Percentiles rank a stretch among this genome's conserved stretches.
These are phyloP conservation scores for Aureobasidium subglaciale DNA, from an alignment of 2,329 filamentous ascomycete species.

Conservation along the genomic window DNA sequence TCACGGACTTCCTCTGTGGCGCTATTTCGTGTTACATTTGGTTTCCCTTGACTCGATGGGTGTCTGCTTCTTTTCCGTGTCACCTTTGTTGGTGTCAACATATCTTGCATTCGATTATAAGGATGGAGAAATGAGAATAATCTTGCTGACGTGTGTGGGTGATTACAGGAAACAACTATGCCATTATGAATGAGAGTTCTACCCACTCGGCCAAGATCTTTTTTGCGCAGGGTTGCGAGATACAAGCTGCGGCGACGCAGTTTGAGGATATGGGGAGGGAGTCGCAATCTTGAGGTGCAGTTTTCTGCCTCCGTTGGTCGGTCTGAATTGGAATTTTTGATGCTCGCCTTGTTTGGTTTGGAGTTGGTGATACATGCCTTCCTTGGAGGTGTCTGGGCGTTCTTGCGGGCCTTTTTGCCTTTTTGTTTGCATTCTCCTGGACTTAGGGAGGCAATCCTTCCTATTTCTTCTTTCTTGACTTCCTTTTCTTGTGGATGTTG, in stretches of 20 bases:
- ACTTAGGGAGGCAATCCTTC: too few species aligned
- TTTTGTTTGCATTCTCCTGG: too few species aligned
- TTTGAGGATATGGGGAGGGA: slow-evolving; percentile 17
- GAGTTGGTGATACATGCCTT: too few species aligned
- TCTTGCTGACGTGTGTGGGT: not conserved
- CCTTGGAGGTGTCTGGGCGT: too few species aligned
- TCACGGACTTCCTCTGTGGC: not conserved
- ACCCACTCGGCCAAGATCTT: slow-evolving; percentile 69
- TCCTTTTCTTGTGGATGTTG: too few species aligned
- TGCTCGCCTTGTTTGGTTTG: not conserved
- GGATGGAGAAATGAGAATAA: too few species aligned
- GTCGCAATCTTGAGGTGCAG: not conserved
- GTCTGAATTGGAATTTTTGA: not conserved
- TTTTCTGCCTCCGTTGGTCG: not conserved
- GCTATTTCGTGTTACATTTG: not conserved
- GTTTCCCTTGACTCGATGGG: not conserved
- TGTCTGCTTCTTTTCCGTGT: not conserved
- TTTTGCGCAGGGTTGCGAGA: slow-evolving; percentile 81
- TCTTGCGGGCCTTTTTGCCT: not conserved
- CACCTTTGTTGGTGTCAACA: not conserved
- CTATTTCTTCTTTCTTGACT: not conserved
- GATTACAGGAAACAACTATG: slow-evolving; percentile 77
- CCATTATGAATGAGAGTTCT: slow-evolving; percentile 71
- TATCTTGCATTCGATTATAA: too few species aligned
- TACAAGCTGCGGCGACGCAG: slow-evolving; percentile 16